These are phyloP conservation scores for Ceratocystis harringtonii DNA, from an alignment of 2,329 filamentous ascomycete species.

Conservation along the genomic window DNA sequence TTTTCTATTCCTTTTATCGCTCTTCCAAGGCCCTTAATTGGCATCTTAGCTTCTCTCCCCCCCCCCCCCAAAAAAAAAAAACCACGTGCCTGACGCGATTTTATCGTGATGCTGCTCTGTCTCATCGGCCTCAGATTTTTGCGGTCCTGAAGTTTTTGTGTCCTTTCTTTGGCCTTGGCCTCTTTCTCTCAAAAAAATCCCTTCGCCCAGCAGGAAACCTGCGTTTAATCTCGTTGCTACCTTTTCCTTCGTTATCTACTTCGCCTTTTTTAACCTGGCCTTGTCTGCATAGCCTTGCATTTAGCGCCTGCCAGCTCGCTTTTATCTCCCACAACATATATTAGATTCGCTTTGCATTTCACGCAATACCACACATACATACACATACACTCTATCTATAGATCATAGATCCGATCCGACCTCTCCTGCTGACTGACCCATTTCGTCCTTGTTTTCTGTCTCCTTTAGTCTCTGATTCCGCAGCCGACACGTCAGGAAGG, in stretches of 20 bases:
- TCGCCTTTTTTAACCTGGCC: not conserved
- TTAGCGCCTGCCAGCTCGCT: not conserved
- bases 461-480: constrained; percentile 11
- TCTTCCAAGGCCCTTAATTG: not conserved
- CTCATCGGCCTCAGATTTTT: not conserved
- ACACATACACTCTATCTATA: not conserved
- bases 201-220: not conserved
- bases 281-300: not conserved
- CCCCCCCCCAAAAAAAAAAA: not conserved
- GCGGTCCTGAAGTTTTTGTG: not conserved
- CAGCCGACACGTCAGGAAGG: constrained; percentile 10
- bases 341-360: not conserved
- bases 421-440: not conserved
- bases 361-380: not conserved
- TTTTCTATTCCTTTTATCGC: not conserved
- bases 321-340: not conserved
- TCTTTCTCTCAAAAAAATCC: not conserved
- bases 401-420: not conserved
- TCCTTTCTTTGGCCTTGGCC: not conserved
- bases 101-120: constrained; percentile 2
- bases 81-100: constrained; percentile 3
- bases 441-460: not conserved
- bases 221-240: not conserved
- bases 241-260: not conserved
- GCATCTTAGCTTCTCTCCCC: not conserved